Evolutionary conservation across 352 stramenopile species (phyloP).

Genomic region (Thalassiosira exigua): DNA sequence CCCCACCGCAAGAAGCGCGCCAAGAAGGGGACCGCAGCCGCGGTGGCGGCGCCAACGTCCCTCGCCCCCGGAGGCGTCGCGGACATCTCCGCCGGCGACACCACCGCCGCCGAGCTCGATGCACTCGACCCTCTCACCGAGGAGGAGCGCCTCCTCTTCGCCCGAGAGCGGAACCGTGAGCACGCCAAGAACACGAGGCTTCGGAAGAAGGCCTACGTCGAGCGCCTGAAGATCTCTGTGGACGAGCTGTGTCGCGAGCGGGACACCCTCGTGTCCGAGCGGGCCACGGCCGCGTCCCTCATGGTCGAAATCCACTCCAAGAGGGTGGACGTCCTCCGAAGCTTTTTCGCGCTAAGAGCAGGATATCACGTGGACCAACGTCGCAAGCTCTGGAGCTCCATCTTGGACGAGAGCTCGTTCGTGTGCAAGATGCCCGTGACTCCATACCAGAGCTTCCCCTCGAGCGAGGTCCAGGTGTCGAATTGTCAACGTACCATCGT

Average conservation of each 20-base stretch:
- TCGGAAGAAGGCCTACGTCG: constrained; percentile 83
- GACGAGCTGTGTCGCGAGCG: constrained; percentile 79
- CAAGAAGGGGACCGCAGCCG: not conserved
- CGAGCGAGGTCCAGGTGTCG: constrained; percentile 83
- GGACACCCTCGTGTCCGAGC: constrained; percentile 74
- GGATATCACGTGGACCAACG: constrained; percentile 68
- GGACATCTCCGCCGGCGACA: not conserved
- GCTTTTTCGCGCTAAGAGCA: constrained; percentile 78
- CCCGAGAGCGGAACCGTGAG: constrained; percentile 82
- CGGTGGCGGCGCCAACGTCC: constrained; percentile 7
- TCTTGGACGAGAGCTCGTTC: constrained; percentile 84
- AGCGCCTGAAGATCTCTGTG: constrained; percentile 87
- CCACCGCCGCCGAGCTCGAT: constrained; percentile 1
- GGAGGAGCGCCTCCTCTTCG: constrained; percentile 57
- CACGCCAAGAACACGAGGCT: constrained; percentile 80
- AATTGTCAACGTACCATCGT: constrained; percentile 83
- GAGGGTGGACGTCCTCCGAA: constrained; percentile 78
- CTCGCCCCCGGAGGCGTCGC: constrained; percentile 2
- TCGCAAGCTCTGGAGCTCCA: constrained; percentile 75
- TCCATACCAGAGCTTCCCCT: constrained; percentile 83
- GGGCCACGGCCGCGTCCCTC: constrained; percentile 67
- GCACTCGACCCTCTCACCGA: constrained; percentile 61
- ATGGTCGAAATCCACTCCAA: constrained; percentile 81
- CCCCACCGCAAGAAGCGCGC: constrained; percentile 1
- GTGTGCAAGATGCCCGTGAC: constrained; percentile 80